Evolutionary conservation across 2,329 filamentous ascomycete species (phyloP).

Genomic region (Ascocoryne sarcoides): DNA sequence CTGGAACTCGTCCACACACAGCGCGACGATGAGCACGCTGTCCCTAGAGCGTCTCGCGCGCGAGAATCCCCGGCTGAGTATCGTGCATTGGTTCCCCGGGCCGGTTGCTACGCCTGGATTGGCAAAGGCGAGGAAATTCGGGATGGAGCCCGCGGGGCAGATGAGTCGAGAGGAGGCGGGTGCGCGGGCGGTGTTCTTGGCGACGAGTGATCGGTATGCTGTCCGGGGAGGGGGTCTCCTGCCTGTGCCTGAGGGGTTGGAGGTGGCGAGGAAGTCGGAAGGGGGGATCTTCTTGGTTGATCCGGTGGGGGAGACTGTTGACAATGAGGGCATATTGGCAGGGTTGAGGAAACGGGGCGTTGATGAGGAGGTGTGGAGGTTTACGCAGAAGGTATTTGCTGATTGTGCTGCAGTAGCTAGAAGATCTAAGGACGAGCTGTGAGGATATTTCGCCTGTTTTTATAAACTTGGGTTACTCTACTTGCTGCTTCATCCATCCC

Average conservation of each 20-base stretch:
- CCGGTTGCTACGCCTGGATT: constrained; percentile 10
- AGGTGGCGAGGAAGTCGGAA: constrained; percentile 24
- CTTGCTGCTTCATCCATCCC: too few relatives aligned
- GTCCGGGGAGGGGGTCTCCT: constrained; percentile 3
- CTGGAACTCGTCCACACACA: constrained; percentile 34
- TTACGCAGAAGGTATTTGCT: too few relatives aligned
- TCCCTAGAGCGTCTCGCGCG: constrained; percentile 37
- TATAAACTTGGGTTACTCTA: too few relatives aligned
- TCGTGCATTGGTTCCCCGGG: constrained; percentile 32
- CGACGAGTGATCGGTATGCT: constrained; percentile 28
- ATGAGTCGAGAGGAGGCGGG: constrained; percentile 23
- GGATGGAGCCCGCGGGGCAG: constrained; percentile 1
- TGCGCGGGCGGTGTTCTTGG: constrained; percentile 28
- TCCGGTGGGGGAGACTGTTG: constrained; percentile 23
- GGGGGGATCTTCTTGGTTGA: constrained; percentile 30
- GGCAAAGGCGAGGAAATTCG: constrained; percentile 4
- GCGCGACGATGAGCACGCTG: constrained; percentile 39
- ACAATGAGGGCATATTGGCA: constrained; percentile 8
- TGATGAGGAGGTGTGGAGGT: too few relatives aligned
- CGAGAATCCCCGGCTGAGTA: constrained; percentile 33
- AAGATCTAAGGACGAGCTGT: too few relatives aligned
- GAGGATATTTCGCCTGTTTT: too few relatives aligned
- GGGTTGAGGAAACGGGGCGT: too few relatives aligned
- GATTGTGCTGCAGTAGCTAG: too few relatives aligned
- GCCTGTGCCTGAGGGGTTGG: constrained; percentile 14